phyloP scores from a whole-genome alignment of 768 basidiomycete species.

The Kwoniella newhampshirensis region DNA sequence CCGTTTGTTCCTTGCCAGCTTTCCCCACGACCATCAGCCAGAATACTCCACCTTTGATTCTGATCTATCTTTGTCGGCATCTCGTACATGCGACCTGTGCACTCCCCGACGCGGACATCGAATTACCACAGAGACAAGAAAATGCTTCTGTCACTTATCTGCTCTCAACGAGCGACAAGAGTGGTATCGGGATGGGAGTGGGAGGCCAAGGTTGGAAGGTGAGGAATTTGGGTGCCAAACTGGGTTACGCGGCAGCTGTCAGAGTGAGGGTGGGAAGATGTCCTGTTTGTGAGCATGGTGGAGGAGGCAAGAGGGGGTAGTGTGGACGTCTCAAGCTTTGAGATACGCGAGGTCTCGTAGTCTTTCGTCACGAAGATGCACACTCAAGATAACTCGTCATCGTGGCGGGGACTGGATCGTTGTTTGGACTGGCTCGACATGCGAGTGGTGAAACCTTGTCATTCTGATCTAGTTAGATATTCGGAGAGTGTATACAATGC shows the following conservation, averaged over 20 bases:
- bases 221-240: slow-evolving; percentile 61
- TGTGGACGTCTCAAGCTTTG: too few relatives aligned
- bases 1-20: slow-evolving; percentile 65
- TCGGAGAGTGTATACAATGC: too few relatives aligned
- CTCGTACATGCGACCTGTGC: slow-evolving; percentile 76
- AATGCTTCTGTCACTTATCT: slow-evolving; percentile 57
- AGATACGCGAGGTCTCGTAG: too few relatives aligned
- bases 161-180: slow-evolving; percentile 55
- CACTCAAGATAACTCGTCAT: too few relatives aligned
- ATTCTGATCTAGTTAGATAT: too few relatives aligned
- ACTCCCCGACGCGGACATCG: slow-evolving; percentile 63
- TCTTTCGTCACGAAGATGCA: too few relatives aligned
- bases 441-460: too few relatives aligned
- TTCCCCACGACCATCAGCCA: slow-evolving; percentile 55
- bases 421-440: too few relatives aligned
- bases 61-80: slow-evolving; percentile 85
- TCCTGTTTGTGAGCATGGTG: slow-evolving; percentile 63
- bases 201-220: slow-evolving; percentile 14
- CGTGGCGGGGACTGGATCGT: too few relatives aligned
- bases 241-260: slow-evolving; percentile 75
- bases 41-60: slow-evolving; percentile 60
- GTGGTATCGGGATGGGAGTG: slow-evolving; percentile 53
- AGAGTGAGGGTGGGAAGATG: slow-evolving; percentile 70
- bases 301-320: not conserved
- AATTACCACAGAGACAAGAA: slow-evolving; percentile 64